Evolutionary conservation across 202 grass and related monocot genomes (phyloP).

Genomic region (Panicum hallii): DNA sequence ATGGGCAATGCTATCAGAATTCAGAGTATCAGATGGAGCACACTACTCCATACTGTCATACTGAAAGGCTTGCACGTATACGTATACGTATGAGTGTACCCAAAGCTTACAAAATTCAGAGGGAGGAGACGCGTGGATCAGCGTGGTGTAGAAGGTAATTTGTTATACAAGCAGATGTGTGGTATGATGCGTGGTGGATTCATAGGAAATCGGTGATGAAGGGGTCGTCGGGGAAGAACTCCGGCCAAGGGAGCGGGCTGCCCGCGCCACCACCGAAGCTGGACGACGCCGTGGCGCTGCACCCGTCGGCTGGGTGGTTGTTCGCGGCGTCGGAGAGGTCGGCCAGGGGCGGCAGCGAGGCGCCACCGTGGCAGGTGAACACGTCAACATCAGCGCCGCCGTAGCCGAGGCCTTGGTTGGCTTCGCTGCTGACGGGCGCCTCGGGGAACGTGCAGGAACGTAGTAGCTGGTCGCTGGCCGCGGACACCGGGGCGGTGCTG

Average conservation of each 20-base stretch:
- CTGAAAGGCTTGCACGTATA: background rate
- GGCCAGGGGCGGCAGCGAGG: slow-evolving; percentile 52
- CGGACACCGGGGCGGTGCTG: background rate
- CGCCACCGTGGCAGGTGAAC: slow-evolving; percentile 38
- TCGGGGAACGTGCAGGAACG: slow-evolving; percentile 45
- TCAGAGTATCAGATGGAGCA: background rate
- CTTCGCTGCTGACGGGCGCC: slow-evolving; percentile 38
- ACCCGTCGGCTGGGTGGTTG: slow-evolving; percentile 29
- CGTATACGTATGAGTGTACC: background rate
- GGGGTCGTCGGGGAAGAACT: slow-evolving; percentile 67
- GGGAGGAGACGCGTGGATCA: background rate
- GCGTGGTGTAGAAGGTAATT: background rate
- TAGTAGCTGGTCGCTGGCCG: slow-evolving; percentile 21
- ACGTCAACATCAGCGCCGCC: background rate
- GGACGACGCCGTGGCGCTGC: slow-evolving; percentile 47
- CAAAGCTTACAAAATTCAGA: slow-evolving; percentile 20
- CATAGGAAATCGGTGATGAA: slow-evolving; percentile 71
- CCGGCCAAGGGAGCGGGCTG: slow-evolving; percentile 63
- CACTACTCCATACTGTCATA: background rate
- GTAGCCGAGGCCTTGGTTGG: slow-evolving; percentile 36
- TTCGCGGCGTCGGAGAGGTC: slow-evolving; percentile 49
- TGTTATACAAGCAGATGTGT: background rate
- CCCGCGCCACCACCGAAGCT: slow-evolving; percentile 34
- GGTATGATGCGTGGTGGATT: slow-evolving; percentile 1
- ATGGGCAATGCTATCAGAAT: slow-evolving; percentile 2